Evolutionary conservation across 75 land plant genomes (phyloP), one percentile per base, ranked within the genome.

Genomic region (Pseudotsuga menziesii): DNA sequence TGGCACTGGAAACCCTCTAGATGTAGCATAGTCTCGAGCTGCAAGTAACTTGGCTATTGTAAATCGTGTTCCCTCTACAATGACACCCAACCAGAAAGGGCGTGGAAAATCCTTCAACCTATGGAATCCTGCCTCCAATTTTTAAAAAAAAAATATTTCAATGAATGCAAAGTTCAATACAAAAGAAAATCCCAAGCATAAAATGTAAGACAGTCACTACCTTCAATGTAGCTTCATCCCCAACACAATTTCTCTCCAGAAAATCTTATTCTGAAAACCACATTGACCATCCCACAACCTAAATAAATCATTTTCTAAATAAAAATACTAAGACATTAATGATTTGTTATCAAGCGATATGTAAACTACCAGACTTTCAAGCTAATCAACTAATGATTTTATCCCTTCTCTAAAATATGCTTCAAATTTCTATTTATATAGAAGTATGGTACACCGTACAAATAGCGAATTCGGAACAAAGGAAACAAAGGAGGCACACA

Each of bases 211-310:
- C 25, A 41, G 23, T 19, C 35, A 74, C 75, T 22, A 87, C 88
- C 88, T 85, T 81, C 73, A 87, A 60, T 61, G 80, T 85, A 22
- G 61, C 74, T 61, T 87, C 87, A 76, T 87, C 88, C 72, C 61
- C 75, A 35, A 76, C 71, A 87, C 88, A 87, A 52, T 76, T 85
- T 63, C 88, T 85, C 62, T 87, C 83, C 48, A 87, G 77, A 61
- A 87, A 87, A 3, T 81, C 82, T 25, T 87, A 87, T 79, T 87
- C 88, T 35, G 87, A 84, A 73, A 87, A 87, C 83, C 83, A 87
- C 88, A 87, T 87, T 23, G 87, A 84, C 88, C 88, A 87, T 20
- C 88, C 88, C 56, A 87, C 76, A 14, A 87, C 86, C 86, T 84
- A 72, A 29, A 73, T 25, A 75, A 15, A 67, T 55, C 80, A 58